Conservation (phyloP, 306 rosid species). For the Acacia confusa region DNA sequence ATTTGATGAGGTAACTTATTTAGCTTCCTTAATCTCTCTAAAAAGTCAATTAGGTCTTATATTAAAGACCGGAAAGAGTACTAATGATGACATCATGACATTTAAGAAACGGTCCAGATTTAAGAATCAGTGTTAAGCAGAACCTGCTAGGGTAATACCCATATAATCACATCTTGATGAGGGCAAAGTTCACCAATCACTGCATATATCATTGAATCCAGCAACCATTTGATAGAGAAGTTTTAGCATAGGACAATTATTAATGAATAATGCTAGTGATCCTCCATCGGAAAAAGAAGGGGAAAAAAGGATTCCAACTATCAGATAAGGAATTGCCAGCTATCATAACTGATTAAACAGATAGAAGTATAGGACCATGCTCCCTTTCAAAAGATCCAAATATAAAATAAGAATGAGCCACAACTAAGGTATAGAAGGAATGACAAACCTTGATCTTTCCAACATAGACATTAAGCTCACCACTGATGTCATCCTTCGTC, state of each 20-base stretch:
- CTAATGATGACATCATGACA: not conserved
- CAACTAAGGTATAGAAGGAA: conserved; percentile 9
- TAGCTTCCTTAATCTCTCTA: no score
- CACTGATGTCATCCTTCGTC: conserved; percentile 49
- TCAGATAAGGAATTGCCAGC: conserved; percentile 13
- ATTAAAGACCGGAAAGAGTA: not conserved
- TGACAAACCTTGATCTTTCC: conserved; percentile 68
- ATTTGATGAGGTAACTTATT: no score
- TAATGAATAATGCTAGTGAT: not conserved
- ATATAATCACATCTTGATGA: not conserved
- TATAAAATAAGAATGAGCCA: not conserved
- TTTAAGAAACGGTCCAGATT: not conserved
- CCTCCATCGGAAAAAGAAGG: not conserved
- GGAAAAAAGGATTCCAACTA: not conserved
- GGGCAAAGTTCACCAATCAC: not conserved
- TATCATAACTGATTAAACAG: not conserved
- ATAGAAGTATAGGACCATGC: conserved; percentile 25
- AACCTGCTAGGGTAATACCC: not conserved
- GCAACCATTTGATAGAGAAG: not conserved
- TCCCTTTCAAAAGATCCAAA: conserved; percentile 18
- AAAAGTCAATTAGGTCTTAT: no score
- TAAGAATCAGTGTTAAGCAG: not conserved
- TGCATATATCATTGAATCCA: not conserved
- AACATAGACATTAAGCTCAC: conserved; percentile 66
- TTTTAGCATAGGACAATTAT: not conserved